Base-by-base conservation (phyloP, 768 basidiomycete genomes). In the Boletus rubescentipes region DNA sequence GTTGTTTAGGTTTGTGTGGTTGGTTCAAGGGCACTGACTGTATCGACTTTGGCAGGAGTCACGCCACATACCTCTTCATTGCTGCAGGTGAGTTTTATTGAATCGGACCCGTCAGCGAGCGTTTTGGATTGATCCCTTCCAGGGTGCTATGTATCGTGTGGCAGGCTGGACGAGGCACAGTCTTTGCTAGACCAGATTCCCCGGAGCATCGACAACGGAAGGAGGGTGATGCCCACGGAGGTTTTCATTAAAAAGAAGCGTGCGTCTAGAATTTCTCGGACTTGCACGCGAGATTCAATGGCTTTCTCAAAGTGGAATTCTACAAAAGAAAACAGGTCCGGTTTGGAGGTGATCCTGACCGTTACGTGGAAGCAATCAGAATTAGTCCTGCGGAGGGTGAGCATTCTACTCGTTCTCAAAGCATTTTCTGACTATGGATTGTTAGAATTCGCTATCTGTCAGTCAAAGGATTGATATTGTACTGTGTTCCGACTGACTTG, bases 221-320 rank as follows among this genome's bases (percentile, higher is more conserved):
- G 83, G 70, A 86, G 83, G 67, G 80, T 83, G 49, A 66, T 90
- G 46, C 88, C 90, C 0, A 88, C 87, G 0, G 90, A 92, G 60
- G 81, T 85, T 4, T 84, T 85, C 51, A 88, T 91, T 49, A 82
- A 85, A 73, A 89, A 87, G 75, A 89, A 87, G 69, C 36, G 90
- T 90, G 46, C 9, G 85, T 70, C 62, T 12, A 2, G 16, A 21
- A 12, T 14, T 26, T 18, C 12, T 30, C 10, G 16, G 29, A 14
- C 11, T 30, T 42, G 46, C 51, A 38, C 45, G 15, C 29, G 15
- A 51, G 14, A 11, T 12, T 55, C 5, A 54, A 43, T 14, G 34
- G 12, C 16, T 44, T 46, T 38, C 10, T 53, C 51, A 11, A 58
- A 92, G 90, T 92, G 63, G 78, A 77, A 1, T 90, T 89, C 62